Percentiles rank a stretch among this genome's conserved stretches.
phyloP scores from a whole-genome alignment of 2,329 filamentous ascomycete genomes.

The Pseudocercospora crystallina region DNA sequence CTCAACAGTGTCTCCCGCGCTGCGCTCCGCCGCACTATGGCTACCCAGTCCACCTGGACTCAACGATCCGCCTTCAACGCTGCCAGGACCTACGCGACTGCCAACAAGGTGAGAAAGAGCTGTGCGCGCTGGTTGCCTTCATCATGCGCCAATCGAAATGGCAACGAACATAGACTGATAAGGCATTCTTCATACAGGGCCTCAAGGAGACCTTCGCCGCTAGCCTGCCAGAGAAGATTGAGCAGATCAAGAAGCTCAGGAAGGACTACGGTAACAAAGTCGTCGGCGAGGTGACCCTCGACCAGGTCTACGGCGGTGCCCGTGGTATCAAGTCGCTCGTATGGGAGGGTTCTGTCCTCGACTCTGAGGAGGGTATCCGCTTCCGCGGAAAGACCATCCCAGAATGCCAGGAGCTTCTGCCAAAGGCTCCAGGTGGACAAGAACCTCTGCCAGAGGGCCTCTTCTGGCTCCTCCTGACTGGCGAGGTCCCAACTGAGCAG shows the following conservation, averaged over 20 bases:
- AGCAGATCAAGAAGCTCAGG: slow-evolving; percentile 97
- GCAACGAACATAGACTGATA: no score
- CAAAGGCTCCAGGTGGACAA: slow-evolving; percentile 93
- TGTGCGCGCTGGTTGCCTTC: slow-evolving; percentile 55
- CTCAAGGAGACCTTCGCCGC: slow-evolving; percentile 98
- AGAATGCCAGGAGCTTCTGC: slow-evolving; percentile 95
- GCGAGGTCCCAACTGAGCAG: slow-evolving; percentile 95
- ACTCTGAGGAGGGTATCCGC: slow-evolving; percentile 97
- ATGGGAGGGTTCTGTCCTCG: slow-evolving; percentile 97
- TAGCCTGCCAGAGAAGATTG: slow-evolving; percentile 91
- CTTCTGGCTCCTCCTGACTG: slow-evolving; percentile 99
- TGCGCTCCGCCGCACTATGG: slow-evolving; percentile 75
- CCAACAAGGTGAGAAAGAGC: slow-evolving; percentile 70
- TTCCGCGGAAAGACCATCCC: slow-evolving; percentile 99
- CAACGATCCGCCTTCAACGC: slow-evolving; percentile 69
- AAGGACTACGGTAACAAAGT: slow-evolving; percentile 98
- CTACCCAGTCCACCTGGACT: slow-evolving; percentile 62
- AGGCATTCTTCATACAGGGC: slow-evolving; percentile 58
- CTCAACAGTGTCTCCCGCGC: slow-evolving; percentile 53
- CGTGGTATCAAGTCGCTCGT: slow-evolving; percentile 98
- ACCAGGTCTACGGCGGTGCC: slow-evolving; percentile 99
- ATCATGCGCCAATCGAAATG: background rate
- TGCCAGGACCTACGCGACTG: slow-evolving; percentile 88
- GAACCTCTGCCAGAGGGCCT: slow-evolving; percentile 98
- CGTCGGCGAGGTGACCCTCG: slow-evolving; percentile 94